Evolutionary conservation across 1,284 basidiomycete species (phyloP).

Genomic region (Pseudozyma flocculosa): DNA sequence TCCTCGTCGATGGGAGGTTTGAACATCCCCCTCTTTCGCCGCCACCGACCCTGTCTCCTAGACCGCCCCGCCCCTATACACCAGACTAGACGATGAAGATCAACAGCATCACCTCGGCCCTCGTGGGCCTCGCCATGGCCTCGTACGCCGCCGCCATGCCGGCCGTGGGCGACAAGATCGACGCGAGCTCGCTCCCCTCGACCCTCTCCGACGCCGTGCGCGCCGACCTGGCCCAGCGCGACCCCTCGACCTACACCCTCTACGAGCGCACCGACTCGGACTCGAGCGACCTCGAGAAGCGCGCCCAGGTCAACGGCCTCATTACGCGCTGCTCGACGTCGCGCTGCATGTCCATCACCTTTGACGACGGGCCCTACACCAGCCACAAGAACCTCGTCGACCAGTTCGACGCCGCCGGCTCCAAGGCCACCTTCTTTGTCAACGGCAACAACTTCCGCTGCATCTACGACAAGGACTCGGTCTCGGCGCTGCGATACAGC

Average conservation of each 20-base stretch:
- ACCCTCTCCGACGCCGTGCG: neutral
- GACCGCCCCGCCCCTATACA: neutral
- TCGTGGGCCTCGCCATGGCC: neutral
- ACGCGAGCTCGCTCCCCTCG: neutral
- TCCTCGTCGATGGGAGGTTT: too few relatives aligned
- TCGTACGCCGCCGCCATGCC: neutral
- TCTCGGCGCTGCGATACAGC: conserved; percentile 16
- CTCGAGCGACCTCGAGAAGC: neutral
- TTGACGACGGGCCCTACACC: conserved; percentile 48
- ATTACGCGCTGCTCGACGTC: conserved; percentile 13
- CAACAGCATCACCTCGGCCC: neutral
- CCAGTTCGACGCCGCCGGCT: conserved; percentile 14
- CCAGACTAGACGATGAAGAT: neutral
- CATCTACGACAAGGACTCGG: conserved; percentile 29
- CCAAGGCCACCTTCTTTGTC: conserved; percentile 47
- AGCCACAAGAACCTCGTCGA: conserved; percentile 26
- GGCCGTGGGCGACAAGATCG: neutral
- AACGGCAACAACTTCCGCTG: conserved; percentile 49
- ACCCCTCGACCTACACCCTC: neutral
- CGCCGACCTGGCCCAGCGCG: neutral
- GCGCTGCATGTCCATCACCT: conserved; percentile 38
- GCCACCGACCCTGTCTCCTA: too few relatives aligned
- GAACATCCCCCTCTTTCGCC: too few relatives aligned
- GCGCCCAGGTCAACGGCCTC: conserved; percentile 18
- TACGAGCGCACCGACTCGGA: neutral